These are phyloP conservation scores for Monilinia fructigena DNA, from an alignment of 2,329 filamentous ascomycete genomes.

Conservation along the genomic window DNA sequence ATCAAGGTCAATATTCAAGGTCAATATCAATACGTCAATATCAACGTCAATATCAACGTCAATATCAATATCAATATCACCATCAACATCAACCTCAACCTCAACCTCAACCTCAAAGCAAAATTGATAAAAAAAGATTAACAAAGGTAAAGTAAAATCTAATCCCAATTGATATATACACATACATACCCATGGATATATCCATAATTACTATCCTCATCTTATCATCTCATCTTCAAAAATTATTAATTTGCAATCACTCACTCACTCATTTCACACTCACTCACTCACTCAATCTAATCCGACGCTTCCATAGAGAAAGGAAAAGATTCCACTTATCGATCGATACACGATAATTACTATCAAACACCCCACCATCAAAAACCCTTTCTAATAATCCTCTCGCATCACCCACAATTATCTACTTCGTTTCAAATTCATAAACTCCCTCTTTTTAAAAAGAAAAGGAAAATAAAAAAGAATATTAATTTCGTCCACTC, in stretches of 20 bases:
- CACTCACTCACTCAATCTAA: constrained; percentile 8
- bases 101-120: background rate
- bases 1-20: background rate
- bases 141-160: background rate
- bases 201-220: background rate
- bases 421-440: background rate
- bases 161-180: background rate
- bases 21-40: no score
- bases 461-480: background rate
- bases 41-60: no score
- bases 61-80: background rate
- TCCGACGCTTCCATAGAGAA: constrained; percentile 11
- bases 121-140: no score
- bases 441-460: background rate
- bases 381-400: background rate
- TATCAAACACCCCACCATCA: constrained; percentile 16
- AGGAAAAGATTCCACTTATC: constrained; percentile 9
- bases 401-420: constrained; percentile 16
- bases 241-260: background rate
- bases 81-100: background rate
- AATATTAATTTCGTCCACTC: background rate
- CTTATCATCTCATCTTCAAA: background rate
- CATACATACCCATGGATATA: background rate
- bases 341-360: background rate
- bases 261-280: background rate